Evolutionary conservation across 257 asterid genomes (phyloP).

Genomic region (Solanum megistacrolobum): DNA sequence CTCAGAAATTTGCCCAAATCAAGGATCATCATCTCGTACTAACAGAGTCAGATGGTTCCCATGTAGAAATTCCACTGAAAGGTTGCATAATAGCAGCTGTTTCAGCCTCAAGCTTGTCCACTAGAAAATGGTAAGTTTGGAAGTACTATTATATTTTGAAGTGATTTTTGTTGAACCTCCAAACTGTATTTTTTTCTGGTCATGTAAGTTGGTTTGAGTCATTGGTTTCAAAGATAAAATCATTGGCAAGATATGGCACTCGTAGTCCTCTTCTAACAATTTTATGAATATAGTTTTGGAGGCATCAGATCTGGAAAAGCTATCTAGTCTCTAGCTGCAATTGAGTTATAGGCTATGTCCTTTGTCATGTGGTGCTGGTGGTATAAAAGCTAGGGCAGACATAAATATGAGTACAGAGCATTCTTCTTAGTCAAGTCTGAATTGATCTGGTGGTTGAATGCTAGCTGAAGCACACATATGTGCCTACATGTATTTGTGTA

Average conservation of each 20-base stretch:
- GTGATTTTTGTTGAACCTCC: background rate
- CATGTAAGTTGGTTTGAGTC: background rate
- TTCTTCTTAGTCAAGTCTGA: background rate
- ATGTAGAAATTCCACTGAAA: conserved; percentile 44
- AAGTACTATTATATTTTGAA: background rate
- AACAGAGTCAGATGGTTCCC: conserved; percentile 53
- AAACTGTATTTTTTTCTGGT: conserved; percentile 17
- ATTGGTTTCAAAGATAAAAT: background rate
- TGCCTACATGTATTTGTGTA: background rate
- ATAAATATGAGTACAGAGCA: background rate
- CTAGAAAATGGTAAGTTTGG: conserved; percentile 67
- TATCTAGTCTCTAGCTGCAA: background rate
- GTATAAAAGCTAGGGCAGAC: background rate
- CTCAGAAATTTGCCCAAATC: conserved; percentile 51
- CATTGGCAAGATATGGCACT: background rate
- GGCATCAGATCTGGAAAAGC: background rate
- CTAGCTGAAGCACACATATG: background rate
- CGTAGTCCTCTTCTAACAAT: background rate
- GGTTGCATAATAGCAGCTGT: conserved; percentile 77
- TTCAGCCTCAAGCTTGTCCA: conserved; percentile 61
- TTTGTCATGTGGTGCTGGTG: background rate
- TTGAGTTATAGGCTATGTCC: background rate
- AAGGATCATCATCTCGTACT: conserved; percentile 49
- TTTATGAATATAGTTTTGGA: background rate
- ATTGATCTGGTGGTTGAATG: background rate